Base-by-base conservation (phyloP, 768 basidiomycete genomes). In the Suillus ampliporus region DNA sequence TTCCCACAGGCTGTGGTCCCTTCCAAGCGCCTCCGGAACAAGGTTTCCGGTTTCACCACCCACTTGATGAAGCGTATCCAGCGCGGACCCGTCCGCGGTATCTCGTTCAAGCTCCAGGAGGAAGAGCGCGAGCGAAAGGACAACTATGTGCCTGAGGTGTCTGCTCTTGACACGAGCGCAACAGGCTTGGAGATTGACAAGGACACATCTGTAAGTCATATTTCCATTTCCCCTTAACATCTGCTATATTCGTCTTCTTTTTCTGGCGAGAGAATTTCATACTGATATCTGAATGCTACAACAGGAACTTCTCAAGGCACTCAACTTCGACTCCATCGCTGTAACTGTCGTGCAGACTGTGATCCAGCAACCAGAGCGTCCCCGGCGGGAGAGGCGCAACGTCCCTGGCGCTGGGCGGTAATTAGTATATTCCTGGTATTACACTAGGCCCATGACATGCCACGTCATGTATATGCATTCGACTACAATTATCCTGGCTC, bases 11-110 rank as follows among this genome's bases (percentile, higher is more conserved):
- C 94, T 63, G 83, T 92, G 67, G 96, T 99, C 69, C 97, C 97
- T 63, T 98, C 97, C 61, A 99, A 99, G 83, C 94, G 97, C 70
- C 89, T 99, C 72, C 89, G 97, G 77, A 99, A 99, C 92, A 99
- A 99, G 87, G 92, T 99, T 75, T 90, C 97, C 13, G 97, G 97
- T 52, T 99, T 99, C 89, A 99, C 97, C 64, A 99, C 97, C 72
- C 97, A 99, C 78, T 84, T 99, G 79, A 99, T 99, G 97, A 98
- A 95, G 87, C 95, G 97, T 74, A 99, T 99, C 73, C 95, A 97
- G 80, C 89, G 89, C 64, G 97, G 97, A 4, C 97, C 97, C 72
- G 97, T 99, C 67, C 94, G 95, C 68, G 97, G 97, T 72, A 99
- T 99, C 78, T 99, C 97, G 61, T 99, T 99, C 94, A 97, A 98